Conservation (phyloP, 2,329 filamentous ascomycete species). For the Sclerotinia glacialis region DNA sequence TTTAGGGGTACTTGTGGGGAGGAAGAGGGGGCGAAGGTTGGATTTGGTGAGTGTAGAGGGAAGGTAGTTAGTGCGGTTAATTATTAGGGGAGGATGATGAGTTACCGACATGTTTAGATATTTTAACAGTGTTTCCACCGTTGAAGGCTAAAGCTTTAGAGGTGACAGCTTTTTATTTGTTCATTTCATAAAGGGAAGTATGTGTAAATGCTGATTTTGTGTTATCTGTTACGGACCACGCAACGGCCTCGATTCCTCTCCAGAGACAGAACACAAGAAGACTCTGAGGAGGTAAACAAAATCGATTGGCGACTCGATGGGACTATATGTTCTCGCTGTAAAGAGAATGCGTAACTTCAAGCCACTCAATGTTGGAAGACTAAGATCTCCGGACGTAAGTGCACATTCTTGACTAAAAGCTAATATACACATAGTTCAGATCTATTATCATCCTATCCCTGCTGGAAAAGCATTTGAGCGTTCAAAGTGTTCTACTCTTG, state of each 20-base stretch:
- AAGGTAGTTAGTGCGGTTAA: constrained; percentile 46
- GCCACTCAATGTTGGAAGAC: neutral
- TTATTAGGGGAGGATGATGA: constrained; percentile 9
- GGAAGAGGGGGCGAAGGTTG: constrained; percentile 63
- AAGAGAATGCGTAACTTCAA: neutral
- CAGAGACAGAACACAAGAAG: neutral
- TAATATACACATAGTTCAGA: neutral
- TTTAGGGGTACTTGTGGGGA: constrained; percentile 63
- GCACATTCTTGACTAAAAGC: neutral
- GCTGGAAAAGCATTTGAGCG: neutral
- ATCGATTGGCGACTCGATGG: neutral
- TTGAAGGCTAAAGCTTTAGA: too few species aligned
- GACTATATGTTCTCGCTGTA: neutral
- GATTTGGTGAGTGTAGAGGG: constrained; percentile 72
- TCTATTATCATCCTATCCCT: neutral
- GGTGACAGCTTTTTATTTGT: neutral
- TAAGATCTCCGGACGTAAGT: neutral
- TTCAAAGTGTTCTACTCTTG: neutral
- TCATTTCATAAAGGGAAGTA: neutral
- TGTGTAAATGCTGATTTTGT: neutral
- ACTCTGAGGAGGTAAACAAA: neutral
- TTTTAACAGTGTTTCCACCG: too few species aligned
- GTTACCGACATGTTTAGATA: too few species aligned
- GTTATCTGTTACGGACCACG: neutral
- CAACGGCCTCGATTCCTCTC: neutral